Evolutionary conservation across 257 asterid genomes (phyloP).

Genomic region (Fraxinus cuspidata): DNA sequence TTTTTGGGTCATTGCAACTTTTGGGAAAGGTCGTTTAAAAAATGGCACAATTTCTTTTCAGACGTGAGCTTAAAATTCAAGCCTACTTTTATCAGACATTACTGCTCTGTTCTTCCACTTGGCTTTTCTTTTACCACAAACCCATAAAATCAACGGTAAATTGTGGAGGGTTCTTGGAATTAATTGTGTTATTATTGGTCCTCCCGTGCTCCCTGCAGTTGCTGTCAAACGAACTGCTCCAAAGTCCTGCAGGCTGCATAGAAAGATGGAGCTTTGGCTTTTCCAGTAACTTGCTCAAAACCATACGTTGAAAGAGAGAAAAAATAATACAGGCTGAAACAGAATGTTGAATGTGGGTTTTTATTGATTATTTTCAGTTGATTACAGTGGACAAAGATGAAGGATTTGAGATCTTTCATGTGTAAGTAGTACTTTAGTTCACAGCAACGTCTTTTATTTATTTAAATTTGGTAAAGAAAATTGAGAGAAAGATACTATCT

Average conservation of each 20-base stretch:
- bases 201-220: slow-evolving; percentile 39
- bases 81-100: neutral
- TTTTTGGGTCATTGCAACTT: neutral
- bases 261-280: too few species aligned
- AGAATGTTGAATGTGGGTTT: too few species aligned
- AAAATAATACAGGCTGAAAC: too few species aligned
- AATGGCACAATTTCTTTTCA: neutral
- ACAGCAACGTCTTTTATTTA: too few species aligned
- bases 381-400: too few species aligned
- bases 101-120: neutral
- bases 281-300: too few species aligned
- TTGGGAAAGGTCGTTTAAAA: neutral
- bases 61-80: neutral
- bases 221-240: slow-evolving; percentile 28
- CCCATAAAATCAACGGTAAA: slow-evolving; percentile 24
- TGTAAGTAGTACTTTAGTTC: too few species aligned
- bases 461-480: too few species aligned
- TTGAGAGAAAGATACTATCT: slow-evolving; percentile 19
- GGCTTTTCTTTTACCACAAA: neutral
- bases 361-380: too few species aligned
- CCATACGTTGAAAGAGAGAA: too few species aligned
- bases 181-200: slow-evolving; percentile 33
- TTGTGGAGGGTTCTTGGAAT: slow-evolving; percentile 1
- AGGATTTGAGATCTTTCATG: too few species aligned
- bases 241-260: too few species aligned